These are phyloP conservation scores for Theobroma cacao DNA, from an alignment of 345 rosid genomes.

Conservation along the genomic window DNA sequence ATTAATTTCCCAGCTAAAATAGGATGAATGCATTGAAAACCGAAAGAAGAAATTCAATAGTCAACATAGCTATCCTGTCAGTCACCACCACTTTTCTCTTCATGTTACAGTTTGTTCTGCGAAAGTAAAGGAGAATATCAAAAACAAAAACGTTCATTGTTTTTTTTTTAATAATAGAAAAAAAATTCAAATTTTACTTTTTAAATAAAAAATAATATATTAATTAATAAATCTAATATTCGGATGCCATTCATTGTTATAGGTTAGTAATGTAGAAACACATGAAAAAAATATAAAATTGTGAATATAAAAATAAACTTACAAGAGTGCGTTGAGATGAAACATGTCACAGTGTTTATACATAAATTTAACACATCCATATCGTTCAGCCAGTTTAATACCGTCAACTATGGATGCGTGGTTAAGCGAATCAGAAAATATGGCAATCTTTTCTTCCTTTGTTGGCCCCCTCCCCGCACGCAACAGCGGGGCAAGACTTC, in stretches of 20 bases:
- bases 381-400: conserved; percentile 72
- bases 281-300: background rate
- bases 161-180: too few species aligned
- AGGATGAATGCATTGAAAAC: background rate
- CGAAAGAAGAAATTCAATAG: too few species aligned
- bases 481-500: conserved; percentile 65
- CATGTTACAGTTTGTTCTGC: conserved; percentile 61
- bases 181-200: too few species aligned
- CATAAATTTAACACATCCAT: conserved; percentile 51
- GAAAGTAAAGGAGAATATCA: background rate
- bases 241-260: background rate
- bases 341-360: conserved; percentile 82
- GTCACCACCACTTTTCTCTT: conserved; percentile 84
- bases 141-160: too few species aligned
- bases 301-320: conserved; percentile 28
- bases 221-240: too few species aligned
- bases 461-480: conserved; percentile 39
- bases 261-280: background rate
- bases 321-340: conserved; percentile 71
- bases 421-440: conserved; percentile 86
- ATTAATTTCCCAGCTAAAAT: background rate
- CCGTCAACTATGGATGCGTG: conserved; percentile 98
- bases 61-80: conserved; percentile 52
- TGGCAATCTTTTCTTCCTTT: conserved; percentile 57
- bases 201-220: too few species aligned